Evolutionary conservation across 805 yeast species (phyloP).

Genomic region (Sugiyamaella chiloensis): DNA sequence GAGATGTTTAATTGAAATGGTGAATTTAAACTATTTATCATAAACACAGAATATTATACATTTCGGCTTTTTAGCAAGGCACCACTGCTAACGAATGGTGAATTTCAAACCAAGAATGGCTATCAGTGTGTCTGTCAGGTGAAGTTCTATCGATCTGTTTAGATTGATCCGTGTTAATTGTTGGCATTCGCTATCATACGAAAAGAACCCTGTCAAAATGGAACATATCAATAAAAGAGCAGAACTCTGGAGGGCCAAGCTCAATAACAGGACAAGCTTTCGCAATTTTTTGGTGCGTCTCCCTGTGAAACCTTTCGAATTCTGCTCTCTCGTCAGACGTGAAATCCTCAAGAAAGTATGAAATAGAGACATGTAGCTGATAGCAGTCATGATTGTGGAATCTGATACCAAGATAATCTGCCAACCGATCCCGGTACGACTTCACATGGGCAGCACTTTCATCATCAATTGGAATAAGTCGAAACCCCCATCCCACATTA

Average conservation of each 20-base stretch:
- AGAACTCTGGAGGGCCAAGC: constrained; percentile 2
- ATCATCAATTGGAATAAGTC: not conserved
- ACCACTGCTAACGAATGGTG: no score
- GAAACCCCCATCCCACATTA: not conserved
- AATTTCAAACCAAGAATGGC: no score
- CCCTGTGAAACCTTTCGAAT: not conserved
- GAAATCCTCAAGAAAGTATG: not conserved
- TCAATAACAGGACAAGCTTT: constrained; percentile 2
- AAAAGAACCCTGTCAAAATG: not conserved
- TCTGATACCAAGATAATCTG: not conserved
- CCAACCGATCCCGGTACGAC: not conserved
- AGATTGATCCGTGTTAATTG: no score
- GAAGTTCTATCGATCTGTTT: no score
- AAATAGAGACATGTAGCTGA: constrained; percentile 3
- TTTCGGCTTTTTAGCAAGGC: no score
- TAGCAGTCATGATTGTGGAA: not conserved
- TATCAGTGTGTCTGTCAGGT: no score
- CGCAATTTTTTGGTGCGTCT: not conserved
- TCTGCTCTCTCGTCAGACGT: not conserved
- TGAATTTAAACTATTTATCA: no score
- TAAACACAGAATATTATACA: no score
- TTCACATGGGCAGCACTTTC: not conserved
- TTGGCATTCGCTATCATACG: no score
- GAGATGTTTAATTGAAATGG: no score
- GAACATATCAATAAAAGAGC: not conserved